phyloP scores from a whole-genome alignment of 257 asterid species.

The Parsonsia alboflavescens region DNA sequence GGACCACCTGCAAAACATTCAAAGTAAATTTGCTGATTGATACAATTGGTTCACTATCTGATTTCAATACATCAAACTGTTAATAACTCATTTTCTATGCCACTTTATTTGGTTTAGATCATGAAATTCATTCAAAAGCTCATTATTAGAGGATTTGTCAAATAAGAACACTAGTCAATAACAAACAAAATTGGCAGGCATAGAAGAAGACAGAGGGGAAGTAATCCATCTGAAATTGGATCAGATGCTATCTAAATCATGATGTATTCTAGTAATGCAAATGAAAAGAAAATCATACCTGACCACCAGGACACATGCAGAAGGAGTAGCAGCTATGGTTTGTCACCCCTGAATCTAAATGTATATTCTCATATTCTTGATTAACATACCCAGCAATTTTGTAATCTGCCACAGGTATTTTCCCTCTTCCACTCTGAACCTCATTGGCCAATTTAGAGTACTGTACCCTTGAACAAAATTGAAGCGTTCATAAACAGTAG shows the following conservation, averaged over 20 bases:
- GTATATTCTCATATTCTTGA: constrained; percentile 19
- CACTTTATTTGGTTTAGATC: background rate
- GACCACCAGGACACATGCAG: constrained; percentile 99
- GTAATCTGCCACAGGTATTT: constrained; percentile 96
- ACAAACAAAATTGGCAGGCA: background rate
- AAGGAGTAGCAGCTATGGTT: constrained; percentile 84
- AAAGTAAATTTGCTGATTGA: constrained; percentile 1
- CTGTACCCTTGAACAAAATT: constrained; percentile 34
- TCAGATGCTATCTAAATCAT: background rate
- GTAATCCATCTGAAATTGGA: background rate
- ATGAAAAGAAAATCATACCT: constrained; percentile 37
- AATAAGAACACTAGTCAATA: background rate
- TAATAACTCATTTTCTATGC: background rate
- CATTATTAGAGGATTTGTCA: background rate
- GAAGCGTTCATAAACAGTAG: background rate
- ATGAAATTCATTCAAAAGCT: background rate
- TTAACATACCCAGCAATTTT: constrained; percentile 69
- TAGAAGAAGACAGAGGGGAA: background rate
- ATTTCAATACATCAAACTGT: background rate
- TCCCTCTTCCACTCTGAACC: constrained; percentile 79
- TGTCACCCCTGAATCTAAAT: constrained; percentile 31
- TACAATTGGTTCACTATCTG: background rate
- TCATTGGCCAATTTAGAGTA: constrained; percentile 76
- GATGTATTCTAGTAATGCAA: background rate
- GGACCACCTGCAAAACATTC: constrained; percentile 74